Percentiles rank a stretch among this genome's conserved stretches.
These are phyloP conservation scores for Cladophialophora immunda DNA, from an alignment of 2,329 filamentous ascomycete species.

Conservation along the genomic window DNA sequence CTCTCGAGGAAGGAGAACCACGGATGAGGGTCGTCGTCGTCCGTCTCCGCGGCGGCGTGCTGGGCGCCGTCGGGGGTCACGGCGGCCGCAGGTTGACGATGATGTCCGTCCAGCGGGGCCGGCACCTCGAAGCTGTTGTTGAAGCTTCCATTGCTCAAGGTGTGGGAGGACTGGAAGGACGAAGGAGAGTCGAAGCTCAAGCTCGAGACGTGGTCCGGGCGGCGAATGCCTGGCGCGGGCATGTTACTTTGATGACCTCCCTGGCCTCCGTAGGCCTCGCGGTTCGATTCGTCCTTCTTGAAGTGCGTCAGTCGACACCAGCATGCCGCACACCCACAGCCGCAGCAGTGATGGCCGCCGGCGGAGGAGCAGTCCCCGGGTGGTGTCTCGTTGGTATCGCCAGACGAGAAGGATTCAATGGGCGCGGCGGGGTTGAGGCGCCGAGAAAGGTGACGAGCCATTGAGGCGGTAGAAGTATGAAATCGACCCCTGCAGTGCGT, in stretches of 20 bases:
- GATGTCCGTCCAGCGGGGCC: constrained; percentile 14
- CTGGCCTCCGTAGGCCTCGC: constrained; percentile 14
- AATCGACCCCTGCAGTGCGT: constrained; percentile 24
- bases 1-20: constrained; percentile 17
- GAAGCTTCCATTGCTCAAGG: constrained; percentile 18
- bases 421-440: constrained; percentile 7
- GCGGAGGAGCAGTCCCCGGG: constrained; percentile 15
- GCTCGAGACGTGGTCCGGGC: constrained; percentile 7
- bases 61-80: background rate
- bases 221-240: constrained; percentile 13
- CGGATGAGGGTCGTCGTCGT: constrained; percentile 21
- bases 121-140: constrained; percentile 25
- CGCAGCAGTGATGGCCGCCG: constrained; percentile 22
- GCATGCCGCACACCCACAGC: constrained; percentile 28
- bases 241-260: constrained; percentile 16
- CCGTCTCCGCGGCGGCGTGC: background rate
- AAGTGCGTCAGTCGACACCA: constrained; percentile 19
- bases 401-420: constrained; percentile 10
- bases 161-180: constrained; percentile 13
- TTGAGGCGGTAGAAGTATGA: constrained; percentile 24
- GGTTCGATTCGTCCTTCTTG: constrained; percentile 22
- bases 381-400: background rate
- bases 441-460: constrained; percentile 17
- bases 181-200: constrained; percentile 9
- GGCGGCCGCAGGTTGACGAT: background rate